phyloP scores from a whole-genome alignment of 139 green algal genomes.

The Coccomyxa sp. region DNA sequence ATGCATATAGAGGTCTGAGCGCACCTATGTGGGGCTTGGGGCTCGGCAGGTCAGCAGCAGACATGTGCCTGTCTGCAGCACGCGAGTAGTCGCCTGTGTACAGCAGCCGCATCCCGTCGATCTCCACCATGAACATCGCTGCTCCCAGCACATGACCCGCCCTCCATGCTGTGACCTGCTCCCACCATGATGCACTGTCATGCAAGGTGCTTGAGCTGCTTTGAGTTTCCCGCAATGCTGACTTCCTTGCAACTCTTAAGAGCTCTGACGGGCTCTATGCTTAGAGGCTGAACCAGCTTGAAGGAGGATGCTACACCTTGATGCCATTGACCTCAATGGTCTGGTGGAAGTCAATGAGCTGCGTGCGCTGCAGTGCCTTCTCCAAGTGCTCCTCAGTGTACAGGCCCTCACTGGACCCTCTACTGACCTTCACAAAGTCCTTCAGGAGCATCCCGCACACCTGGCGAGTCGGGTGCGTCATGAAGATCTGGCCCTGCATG shows the following conservation, averaged over 20 bases:
- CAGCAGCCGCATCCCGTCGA: constrained; percentile 83
- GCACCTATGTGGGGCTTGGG: constrained; percentile 79
- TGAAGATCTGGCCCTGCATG: constrained; percentile 82
- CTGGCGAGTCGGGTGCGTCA: constrained; percentile 98
- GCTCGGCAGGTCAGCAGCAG: constrained; percentile 83
- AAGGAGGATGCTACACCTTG: constrained; percentile 39
- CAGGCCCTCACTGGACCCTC: constrained; percentile 42
- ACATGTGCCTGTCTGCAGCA: constrained; percentile 82
- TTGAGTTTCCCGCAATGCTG: no score
- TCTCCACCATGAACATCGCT: constrained; percentile 98
- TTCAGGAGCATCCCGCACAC: constrained; percentile 91
- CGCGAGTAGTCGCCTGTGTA: constrained; percentile 95
- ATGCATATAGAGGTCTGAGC: no score
- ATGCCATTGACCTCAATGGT: constrained; percentile 81
- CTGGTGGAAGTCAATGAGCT: constrained; percentile 97
- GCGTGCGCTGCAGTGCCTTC: constrained; percentile 75
- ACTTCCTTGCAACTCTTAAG: no score
- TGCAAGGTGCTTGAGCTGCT: no score
- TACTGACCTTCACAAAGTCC: constrained; percentile 68
- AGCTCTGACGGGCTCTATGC: no score
- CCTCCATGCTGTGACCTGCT: constrained; percentile 75
- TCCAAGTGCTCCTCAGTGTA: constrained; percentile 86
- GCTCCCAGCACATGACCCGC: constrained; percentile 96
- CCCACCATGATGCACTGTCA: background rate
- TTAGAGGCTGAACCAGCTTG: no score